Percentiles rank a stretch among this genome's conserved stretches.
Evolutionary conservation across 352 stramenopile species (phyloP).

Genomic region (Phytophthora pisi): DNA sequence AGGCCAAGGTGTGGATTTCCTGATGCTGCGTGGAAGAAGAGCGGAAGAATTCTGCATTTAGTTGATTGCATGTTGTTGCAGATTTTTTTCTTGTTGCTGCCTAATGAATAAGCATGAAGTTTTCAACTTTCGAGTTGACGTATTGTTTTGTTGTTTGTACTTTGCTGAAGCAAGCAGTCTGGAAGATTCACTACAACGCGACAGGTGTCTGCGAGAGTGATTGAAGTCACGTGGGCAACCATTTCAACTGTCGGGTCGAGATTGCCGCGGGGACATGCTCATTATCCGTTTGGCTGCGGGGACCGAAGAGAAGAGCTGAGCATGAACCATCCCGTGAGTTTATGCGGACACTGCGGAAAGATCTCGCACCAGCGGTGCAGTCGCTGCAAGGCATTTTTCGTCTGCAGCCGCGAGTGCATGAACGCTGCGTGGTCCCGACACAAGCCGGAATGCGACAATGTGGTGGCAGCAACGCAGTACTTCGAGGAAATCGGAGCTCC

Average conservation of each 20-base stretch:
- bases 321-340: neutral
- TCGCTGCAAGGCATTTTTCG: conserved; percentile 24
- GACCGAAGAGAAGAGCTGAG: neutral
- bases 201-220: neutral
- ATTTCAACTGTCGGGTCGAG: neutral
- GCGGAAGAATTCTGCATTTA: no score
- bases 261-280: neutral
- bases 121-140: neutral
- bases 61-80: no score
- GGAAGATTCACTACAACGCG: no score
- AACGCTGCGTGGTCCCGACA: conserved; percentile 24
- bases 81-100: no score
- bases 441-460: conserved; percentile 29
- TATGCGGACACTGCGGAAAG: conserved; percentile 29
- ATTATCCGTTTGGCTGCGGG: neutral
- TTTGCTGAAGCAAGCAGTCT: no score
- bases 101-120: no score
- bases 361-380: conserved; percentile 4
- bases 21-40: no score
- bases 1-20: no score
- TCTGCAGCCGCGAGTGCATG: conserved; percentile 32
- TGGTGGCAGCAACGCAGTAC: conserved; percentile 18
- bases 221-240: neutral
- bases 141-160: no score
- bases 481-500: conserved; percentile 2